Evolutionary conservation across 169 alveolate genomes (phyloP).

Genomic region (Plasmodium coatneyi): DNA sequence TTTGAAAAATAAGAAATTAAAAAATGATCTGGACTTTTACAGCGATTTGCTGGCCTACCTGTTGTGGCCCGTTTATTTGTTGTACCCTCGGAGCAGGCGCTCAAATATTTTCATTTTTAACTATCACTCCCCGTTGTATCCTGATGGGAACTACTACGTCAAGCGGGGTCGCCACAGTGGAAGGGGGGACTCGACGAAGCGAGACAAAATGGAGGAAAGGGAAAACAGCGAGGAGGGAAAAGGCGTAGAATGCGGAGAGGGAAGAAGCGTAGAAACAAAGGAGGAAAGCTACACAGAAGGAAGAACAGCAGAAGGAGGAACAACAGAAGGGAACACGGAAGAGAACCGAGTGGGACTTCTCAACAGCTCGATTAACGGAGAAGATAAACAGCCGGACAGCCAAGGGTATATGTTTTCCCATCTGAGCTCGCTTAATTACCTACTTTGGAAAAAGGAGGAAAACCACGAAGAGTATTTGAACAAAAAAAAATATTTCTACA

Average conservation of each 20-base stretch:
- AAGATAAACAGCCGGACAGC: background rate
- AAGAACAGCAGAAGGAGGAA: background rate
- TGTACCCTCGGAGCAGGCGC: conserved; percentile 24
- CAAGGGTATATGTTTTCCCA: background rate
- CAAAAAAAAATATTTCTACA: conserved; percentile 54
- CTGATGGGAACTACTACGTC: conserved; percentile 32
- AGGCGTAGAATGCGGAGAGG: background rate
- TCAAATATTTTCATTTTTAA: conserved; percentile 41
- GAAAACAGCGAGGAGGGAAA: background rate
- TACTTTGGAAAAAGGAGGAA: conserved; percentile 31
- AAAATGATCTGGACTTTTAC: conserved; percentile 43
- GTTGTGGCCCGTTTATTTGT: conserved; percentile 58
- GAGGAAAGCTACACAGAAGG: background rate
- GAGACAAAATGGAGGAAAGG: background rate
- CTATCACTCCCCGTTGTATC: conserved; percentile 59
- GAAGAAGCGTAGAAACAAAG: background rate
- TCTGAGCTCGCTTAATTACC: conserved; percentile 3
- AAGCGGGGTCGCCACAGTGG: background rate
- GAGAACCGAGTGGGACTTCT: background rate
- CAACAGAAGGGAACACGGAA: background rate
- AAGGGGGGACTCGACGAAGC: background rate
- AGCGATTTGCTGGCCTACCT: conserved; percentile 30
- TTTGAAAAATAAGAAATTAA: conserved; percentile 42
- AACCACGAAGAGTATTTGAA: background rate
- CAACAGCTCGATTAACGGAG: background rate